A percentile compares a stretch with the other conserved stretches of the same genome.
phyloP scores from a whole-genome alignment of 805 yeast species.

The Saccharomyces mikatae region DNA sequence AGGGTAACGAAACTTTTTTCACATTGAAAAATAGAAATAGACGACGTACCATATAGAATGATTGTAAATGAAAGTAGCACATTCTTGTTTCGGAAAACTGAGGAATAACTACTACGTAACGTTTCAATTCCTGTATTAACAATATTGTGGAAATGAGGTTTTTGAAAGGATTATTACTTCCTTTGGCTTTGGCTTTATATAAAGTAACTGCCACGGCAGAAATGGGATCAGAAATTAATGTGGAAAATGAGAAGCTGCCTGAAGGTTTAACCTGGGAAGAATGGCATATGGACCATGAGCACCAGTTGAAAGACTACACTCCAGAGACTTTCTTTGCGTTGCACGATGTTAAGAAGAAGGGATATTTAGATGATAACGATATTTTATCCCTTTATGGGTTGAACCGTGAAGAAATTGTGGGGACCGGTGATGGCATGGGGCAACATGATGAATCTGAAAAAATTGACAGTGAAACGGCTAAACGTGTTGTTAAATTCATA shows the following conservation, averaged over 20 bases:
- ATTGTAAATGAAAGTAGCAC: background rate
- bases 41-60: background rate
- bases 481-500: constrained; percentile 47
- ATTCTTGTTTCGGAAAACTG: background rate
- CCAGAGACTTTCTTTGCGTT: constrained; percentile 68
- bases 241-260: constrained; percentile 39
- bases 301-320: constrained; percentile 65
- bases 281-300: constrained; percentile 91
- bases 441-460: constrained; percentile 60
- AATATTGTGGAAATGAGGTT: background rate
- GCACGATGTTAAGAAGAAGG: constrained; percentile 64
- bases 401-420: constrained; percentile 60
- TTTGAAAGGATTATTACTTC: background rate
- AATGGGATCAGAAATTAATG: constrained; percentile 19
- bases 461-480: constrained; percentile 44
- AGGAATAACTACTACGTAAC: background rate
- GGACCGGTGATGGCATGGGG: constrained; percentile 88
- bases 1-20: background rate
- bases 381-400: constrained; percentile 78
- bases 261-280: constrained; percentile 60
- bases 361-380: constrained; percentile 49
- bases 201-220: constrained; percentile 1
- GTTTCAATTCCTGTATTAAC: background rate
- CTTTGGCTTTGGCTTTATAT: background rate
- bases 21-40: background rate